Percentiles rank a stretch among this genome's conserved stretches.
phyloP scores from a whole-genome alignment of 352 stramenopile species.

The Phytophthora pluvialis region DNA sequence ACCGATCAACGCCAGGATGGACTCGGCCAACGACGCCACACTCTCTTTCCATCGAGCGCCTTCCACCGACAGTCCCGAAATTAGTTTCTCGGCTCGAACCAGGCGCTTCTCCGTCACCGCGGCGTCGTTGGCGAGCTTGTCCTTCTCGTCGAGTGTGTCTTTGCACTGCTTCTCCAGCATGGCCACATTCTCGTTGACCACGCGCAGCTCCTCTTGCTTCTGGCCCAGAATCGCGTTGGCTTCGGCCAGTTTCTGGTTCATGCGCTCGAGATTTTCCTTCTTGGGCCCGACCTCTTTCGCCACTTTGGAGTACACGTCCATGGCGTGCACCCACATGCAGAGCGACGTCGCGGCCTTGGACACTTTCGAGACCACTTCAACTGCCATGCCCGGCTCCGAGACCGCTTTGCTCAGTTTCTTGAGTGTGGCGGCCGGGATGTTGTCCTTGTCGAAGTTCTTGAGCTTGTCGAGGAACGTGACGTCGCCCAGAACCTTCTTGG shows the following conservation, averaged over 20 bases:
- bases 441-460: conserved; percentile 95
- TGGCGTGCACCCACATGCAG: conserved; percentile 95
- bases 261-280: conserved; percentile 89
- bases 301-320: conserved; percentile 96
- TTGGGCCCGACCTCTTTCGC: conserved; percentile 95
- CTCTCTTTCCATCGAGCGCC: conserved; percentile 93
- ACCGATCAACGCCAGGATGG: conserved; percentile 87
- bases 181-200: conserved; percentile 92
- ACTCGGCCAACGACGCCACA: conserved; percentile 76
- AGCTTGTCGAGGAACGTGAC: conserved; percentile 91
- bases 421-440: conserved; percentile 87
- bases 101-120: conserved; percentile 90
- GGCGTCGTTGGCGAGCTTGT: conserved; percentile 87
- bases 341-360: conserved; percentile 91
- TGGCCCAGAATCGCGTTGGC: conserved; percentile 87
- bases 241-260: conserved; percentile 92
- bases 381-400: conserved; percentile 83
- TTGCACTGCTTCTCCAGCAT: conserved; percentile 91
- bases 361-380: conserved; percentile 93
- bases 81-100: conserved; percentile 92
- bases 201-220: conserved; percentile 89
- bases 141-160: conserved; percentile 92
- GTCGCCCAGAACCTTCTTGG: conserved; percentile 93
- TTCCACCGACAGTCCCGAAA: conserved; percentile 90
- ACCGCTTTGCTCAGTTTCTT: conserved; percentile 92